Conservation (phyloP, 2,329 filamentous ascomycete species). For the Hypoxylon sp. region DNA sequence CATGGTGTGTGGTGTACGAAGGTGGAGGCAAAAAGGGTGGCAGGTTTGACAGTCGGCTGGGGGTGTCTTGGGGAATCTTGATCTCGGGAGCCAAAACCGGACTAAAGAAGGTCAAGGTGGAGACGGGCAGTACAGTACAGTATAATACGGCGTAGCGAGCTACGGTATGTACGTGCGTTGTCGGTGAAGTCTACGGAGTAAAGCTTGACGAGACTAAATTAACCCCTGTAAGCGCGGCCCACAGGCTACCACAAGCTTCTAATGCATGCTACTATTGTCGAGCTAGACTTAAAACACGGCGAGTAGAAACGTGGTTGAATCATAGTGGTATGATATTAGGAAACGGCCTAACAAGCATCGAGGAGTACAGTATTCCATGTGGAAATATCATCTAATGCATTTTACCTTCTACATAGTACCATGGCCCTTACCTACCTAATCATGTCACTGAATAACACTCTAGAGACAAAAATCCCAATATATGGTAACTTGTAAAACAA, state of each 20-base stretch:
- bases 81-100: conserved; percentile 23
- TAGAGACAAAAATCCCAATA: conserved; percentile 1
- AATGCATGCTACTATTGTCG: background rate
- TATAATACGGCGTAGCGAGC: background rate
- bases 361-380: conserved; percentile 11
- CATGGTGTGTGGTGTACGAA: background rate
- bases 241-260: conserved; percentile 13
- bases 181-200: conserved; percentile 24
- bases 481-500: conserved; percentile 2
- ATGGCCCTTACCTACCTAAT: conserved; percentile 5
- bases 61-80: conserved; percentile 18
- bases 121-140: background rate
- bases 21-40: conserved; percentile 3
- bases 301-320: conserved; percentile 7
- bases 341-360: conserved; percentile 5
- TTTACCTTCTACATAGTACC: no score
- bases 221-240: conserved; percentile 19
- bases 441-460: conserved; percentile 14
- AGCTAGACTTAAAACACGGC: conserved; percentile 4
- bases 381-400: background rate
- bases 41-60: background rate
- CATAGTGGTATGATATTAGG: conserved; percentile 13
- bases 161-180: background rate
- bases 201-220: conserved; percentile 3
- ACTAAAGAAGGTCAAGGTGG: conserved; percentile 27